These are phyloP conservation scores for Cryptosporidium ryanae DNA, from an alignment of 169 alveolate species.

Conservation along the genomic window DNA sequence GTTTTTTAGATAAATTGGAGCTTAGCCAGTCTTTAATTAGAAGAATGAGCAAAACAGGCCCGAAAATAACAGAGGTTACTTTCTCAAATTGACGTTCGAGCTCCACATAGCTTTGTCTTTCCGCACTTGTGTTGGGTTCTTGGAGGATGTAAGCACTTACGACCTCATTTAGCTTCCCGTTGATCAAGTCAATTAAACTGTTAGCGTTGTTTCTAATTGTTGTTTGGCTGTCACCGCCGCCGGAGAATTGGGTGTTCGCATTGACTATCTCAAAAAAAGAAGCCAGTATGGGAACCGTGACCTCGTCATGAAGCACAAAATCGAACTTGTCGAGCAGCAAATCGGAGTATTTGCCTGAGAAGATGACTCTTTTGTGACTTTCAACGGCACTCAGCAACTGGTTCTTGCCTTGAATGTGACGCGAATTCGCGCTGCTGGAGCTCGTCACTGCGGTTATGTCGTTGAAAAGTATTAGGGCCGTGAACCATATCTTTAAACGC, in stretches of 20 bases:
- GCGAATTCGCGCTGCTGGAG: background rate
- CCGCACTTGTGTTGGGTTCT: background rate
- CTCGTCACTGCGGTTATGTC: background rate
- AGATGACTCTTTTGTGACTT: no score
- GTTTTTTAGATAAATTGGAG: conserved; percentile 41
- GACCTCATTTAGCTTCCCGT: background rate
- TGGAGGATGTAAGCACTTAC: background rate
- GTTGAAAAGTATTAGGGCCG: conserved; percentile 7
- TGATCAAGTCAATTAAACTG: background rate
- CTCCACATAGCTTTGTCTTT: background rate
- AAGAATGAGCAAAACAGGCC: conserved; percentile 10
- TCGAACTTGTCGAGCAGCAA: background rate
- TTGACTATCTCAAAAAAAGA: background rate
- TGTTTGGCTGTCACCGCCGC: background rate
- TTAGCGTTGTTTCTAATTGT: conserved; percentile 8
- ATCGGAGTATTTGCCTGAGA: no score
- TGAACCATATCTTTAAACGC: conserved; percentile 3
- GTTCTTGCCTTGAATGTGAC: no score
- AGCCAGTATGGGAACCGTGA: background rate
- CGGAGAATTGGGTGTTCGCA: background rate
- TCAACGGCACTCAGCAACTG: no score
- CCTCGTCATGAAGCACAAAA: conserved; percentile 14
- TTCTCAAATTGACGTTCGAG: conserved; percentile 31
- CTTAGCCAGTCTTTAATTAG: conserved; percentile 35
- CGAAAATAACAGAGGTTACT: conserved; percentile 38